Base-by-base conservation (phyloP, 306 rosid genomes). In the Fagus sylvatica region DNA sequence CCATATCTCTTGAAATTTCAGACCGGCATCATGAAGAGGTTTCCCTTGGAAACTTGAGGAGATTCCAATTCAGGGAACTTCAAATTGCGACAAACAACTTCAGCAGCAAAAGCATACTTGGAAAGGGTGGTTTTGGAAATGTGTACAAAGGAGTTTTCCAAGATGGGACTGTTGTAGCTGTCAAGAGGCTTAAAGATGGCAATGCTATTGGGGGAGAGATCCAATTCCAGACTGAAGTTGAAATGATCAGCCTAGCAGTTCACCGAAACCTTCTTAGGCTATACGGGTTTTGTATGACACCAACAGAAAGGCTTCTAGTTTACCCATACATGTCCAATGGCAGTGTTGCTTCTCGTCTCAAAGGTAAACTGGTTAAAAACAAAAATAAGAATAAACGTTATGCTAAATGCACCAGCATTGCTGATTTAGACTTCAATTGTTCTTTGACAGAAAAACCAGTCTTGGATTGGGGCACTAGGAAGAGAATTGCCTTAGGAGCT, bases 181-280 rank as follows among this genome's bases (percentile, higher is more conserved):
- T 94, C 42, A 94, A 94, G 85, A 89, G 98, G 84, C 97, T 94
- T 60, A 94, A 90, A 81, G 96, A 94, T 82, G 97, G 96, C 43
- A 89, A 78, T 76, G 88, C 94, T 41, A 81, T 71, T 67, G 91
- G 97, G 49, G 97, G 98, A 42, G 98, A 92, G 80, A 87, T 90
- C 69, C 98, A 94, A 48, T 94, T 94, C 87, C 98, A 94, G 82
- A 94, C 98, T 55, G 98, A 94, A 84, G 94, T 94, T 72, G 98
- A 94, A 87, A 92, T 90, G 98, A 94, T 94, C 79, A 92, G 98
- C 84, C 82, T 94, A 57, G 98, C 98, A 3, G 97, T 94, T 53
- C 98, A 94, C 46, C 69, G 98, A 72, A 93, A 94, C 78, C 97
- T 94, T 62, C 96, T 94, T 53, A 83, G 93, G 74, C 78, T 94